Percentiles rank a stretch among this genome's conserved stretches.
phyloP scores from a whole-genome alignment of 83 land plant species.

The Picea abies region DNA sequence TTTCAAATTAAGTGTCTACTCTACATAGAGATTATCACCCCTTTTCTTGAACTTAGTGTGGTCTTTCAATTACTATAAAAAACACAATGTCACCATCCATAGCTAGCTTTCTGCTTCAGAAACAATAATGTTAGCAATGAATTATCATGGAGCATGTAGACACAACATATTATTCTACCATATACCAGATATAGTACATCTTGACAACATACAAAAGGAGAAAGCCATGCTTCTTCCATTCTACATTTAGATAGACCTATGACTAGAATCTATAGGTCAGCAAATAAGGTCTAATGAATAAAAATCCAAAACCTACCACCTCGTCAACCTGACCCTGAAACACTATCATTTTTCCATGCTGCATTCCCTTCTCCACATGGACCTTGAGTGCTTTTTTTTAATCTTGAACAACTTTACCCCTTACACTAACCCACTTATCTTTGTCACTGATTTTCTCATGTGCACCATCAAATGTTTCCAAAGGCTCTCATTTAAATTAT shows the following conservation, averaged over 20 bases:
- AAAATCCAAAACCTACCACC: slow-evolving; percentile 37
- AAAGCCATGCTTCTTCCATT: background rate
- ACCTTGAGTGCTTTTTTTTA: slow-evolving; percentile 66
- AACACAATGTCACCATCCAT: slow-evolving; percentile 76
- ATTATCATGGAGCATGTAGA: background rate
- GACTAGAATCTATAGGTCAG: background rate
- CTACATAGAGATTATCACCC: slow-evolving; percentile 75
- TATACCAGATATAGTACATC: background rate
- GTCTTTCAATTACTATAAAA: slow-evolving; percentile 75
- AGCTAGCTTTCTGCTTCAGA: slow-evolving; percentile 76
- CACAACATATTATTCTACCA: background rate
- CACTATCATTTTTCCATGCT: slow-evolving; percentile 49
- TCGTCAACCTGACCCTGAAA: slow-evolving; percentile 68
- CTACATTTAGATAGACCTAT: too few species aligned
- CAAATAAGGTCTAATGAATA: background rate
- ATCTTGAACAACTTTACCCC: slow-evolving; percentile 49
- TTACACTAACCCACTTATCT: slow-evolving; percentile 54
- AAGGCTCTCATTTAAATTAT: slow-evolving; percentile 19
- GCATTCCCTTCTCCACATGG: slow-evolving; percentile 69
- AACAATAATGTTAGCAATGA: background rate
- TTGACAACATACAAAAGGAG: background rate
- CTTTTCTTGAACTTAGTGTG: slow-evolving; percentile 82
- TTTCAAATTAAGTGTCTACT: slow-evolving; percentile 56
- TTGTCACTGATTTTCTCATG: slow-evolving; percentile 56
- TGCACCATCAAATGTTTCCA: slow-evolving; percentile 2